Evolutionary conservation across 2,329 filamentous ascomycete species (phyloP).

Genomic region (Paecilomyces formosus): DNA sequence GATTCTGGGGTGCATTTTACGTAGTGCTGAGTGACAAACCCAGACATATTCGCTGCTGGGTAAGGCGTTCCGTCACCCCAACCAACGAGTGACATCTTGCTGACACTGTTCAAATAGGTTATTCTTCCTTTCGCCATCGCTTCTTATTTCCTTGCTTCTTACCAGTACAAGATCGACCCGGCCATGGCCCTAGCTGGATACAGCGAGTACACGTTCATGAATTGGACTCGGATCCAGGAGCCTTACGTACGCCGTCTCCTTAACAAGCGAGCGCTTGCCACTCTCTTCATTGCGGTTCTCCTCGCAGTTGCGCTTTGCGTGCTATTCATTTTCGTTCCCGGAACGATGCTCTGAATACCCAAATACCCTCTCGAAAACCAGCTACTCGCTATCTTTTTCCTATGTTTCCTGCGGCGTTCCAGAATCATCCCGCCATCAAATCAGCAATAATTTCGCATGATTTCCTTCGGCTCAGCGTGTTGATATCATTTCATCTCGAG

Average conservation of each 20-base stretch:
- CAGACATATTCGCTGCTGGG: slow-evolving; percentile 72
- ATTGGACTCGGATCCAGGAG: slow-evolving; percentile 79
- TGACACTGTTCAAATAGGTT: slow-evolving; percentile 38
- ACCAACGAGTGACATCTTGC: slow-evolving; percentile 5
- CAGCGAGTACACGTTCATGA: slow-evolving; percentile 95
- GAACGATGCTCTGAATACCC: slow-evolving; percentile 44
- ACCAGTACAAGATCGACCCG: slow-evolving; percentile 93
- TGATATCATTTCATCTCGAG: background rate
- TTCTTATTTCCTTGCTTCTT: slow-evolving; percentile 79
- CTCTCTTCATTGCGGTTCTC: slow-evolving; percentile 65
- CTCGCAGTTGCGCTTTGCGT: slow-evolving; percentile 77
- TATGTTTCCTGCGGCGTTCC: slow-evolving; percentile 1
- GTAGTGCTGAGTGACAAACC: slow-evolving; percentile 83
- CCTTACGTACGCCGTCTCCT: slow-evolving; percentile 84
- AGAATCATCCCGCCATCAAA: background rate
- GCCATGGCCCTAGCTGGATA: slow-evolving; percentile 79
- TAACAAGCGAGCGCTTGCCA: slow-evolving; percentile 73
- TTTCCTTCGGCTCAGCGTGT: background rate
- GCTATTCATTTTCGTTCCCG: slow-evolving; percentile 91
- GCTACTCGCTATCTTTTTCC: background rate
- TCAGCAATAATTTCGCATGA: background rate
- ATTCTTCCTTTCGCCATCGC: slow-evolving; percentile 90
- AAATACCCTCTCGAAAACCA: background rate
- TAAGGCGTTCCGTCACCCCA: slow-evolving; percentile 42
- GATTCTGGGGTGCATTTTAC: slow-evolving; percentile 88